These are phyloP conservation scores for Gynostemma pentaphyllum DNA, from an alignment of 306 rosid genomes.

Conservation along the genomic window DNA sequence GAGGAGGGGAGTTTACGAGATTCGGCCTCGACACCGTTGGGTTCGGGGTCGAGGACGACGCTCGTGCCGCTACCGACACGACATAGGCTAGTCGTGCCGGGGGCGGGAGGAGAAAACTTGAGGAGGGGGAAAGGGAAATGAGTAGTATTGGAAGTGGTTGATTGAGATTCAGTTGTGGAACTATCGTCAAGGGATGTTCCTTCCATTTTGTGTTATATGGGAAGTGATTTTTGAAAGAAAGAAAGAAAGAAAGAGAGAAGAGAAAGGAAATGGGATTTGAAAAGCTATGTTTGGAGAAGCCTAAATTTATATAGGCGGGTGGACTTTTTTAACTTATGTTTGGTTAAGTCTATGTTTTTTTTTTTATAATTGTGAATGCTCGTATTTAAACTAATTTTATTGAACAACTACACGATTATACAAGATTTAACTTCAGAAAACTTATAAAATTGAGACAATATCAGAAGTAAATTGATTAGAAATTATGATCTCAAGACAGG, in stretches of 20 bases:
- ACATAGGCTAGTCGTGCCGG: constrained; percentile 30
- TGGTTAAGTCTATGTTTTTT: background rate
- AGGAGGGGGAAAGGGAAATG: background rate
- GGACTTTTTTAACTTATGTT: background rate
- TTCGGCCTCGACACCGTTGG: constrained; percentile 49
- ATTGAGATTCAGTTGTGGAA: constrained; percentile 49
- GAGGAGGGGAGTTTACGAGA: constrained; percentile 81
- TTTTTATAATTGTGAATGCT: too few relatives aligned
- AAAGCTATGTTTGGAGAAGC: background rate
- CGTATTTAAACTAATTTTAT: too few relatives aligned
- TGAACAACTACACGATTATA: too few relatives aligned
- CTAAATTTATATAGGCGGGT: background rate
- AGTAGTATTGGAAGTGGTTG: constrained; percentile 12
- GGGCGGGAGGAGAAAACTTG: constrained; percentile 21
- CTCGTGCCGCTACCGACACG: constrained; percentile 80
- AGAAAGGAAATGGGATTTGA: background rate
- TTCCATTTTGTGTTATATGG: constrained; percentile 33
- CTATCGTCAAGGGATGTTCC: constrained; percentile 48
- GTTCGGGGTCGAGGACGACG: constrained; percentile 37
- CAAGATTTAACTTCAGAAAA: too few relatives aligned
- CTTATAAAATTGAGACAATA: too few relatives aligned
- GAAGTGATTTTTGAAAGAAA: background rate
- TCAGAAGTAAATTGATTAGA: too few relatives aligned
- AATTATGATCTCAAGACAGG: too few relatives aligned
- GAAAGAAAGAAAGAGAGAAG: constrained; percentile 11